These are phyloP conservation scores for Cinchona pubescens DNA, from an alignment of 257 asterid genomes.

Conservation along the genomic window DNA sequence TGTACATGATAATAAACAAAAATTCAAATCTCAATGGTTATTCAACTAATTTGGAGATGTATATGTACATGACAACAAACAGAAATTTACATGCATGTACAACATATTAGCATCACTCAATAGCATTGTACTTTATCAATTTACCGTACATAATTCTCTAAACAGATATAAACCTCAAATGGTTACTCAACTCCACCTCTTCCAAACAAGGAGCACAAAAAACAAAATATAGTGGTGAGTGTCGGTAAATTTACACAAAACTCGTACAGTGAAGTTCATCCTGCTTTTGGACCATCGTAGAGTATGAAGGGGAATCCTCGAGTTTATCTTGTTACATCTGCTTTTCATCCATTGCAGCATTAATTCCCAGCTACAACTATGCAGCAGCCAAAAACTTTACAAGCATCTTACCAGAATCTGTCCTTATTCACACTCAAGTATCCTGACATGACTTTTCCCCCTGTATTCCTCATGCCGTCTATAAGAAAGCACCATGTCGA, in stretches of 20 bases:
- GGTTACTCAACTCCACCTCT: too few species aligned
- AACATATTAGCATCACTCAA: background rate
- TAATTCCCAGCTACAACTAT: background rate
- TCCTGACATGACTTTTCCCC: conserved; percentile 92
- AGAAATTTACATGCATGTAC: background rate
- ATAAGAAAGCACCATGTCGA: conserved; percentile 92
- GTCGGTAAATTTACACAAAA: background rate
- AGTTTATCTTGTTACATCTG: background rate
- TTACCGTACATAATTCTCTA: too few species aligned
- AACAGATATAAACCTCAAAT: too few species aligned
- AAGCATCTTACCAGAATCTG: conserved; percentile 68
- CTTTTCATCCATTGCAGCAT: background rate
- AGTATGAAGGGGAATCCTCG: background rate
- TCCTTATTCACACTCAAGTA: conserved; percentile 95
- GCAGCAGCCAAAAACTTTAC: background rate
- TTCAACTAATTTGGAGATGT: background rate
- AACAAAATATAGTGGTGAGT: too few species aligned
- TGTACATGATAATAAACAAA: background rate
- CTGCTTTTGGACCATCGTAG: background rate
- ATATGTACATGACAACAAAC: background rate
- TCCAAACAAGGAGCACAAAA: too few species aligned
- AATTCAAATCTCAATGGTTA: too few species aligned
- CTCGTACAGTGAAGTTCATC: background rate
- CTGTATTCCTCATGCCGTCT: conserved; percentile 93
- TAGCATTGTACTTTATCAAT: too few species aligned